Evolutionary conservation across 2,329 filamentous ascomycete species (phyloP).

Genomic region (Rhynchosporium agropyri): DNA sequence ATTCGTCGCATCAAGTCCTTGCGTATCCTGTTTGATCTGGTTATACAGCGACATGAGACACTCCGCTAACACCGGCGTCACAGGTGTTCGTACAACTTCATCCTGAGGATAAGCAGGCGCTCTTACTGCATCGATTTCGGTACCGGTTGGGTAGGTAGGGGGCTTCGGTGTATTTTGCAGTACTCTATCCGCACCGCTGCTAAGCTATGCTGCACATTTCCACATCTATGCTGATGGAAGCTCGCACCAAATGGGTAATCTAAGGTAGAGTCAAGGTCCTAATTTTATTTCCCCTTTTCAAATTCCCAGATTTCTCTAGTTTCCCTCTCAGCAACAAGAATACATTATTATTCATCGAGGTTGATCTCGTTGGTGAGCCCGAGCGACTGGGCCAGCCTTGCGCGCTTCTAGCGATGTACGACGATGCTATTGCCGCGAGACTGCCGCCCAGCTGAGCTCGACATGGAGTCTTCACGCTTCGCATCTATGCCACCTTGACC

Average conservation of each 20-base stretch:
- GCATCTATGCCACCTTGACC: slow-evolving; percentile 21
- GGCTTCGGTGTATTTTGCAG: slow-evolving; percentile 21
- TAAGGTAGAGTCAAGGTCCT: too few species aligned
- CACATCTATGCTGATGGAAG: too few species aligned
- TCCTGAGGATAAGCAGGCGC: slow-evolving; percentile 19
- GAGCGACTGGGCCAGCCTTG: slow-evolving; percentile 22
- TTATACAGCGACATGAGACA: slow-evolving; percentile 31
- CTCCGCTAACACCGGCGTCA: slow-evolving; percentile 22
- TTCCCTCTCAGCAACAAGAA: not conserved
- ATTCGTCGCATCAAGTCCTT: slow-evolving; percentile 28
- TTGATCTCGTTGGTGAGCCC: not conserved
- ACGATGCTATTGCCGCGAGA: slow-evolving; percentile 18
- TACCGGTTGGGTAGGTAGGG: slow-evolving; percentile 10
- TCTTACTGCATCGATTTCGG: slow-evolving; percentile 11
- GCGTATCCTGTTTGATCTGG: slow-evolving; percentile 35
- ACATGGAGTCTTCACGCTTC: slow-evolving; percentile 21
- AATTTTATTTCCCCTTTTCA: not conserved
- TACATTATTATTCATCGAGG: not conserved
- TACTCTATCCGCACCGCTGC: slow-evolving; percentile 19
- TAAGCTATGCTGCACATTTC: not conserved
- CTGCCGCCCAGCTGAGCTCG: slow-evolving; percentile 20
- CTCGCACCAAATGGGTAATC: too few species aligned
- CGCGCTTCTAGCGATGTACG: slow-evolving; percentile 28
- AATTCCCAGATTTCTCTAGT: not conserved
- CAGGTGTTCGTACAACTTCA: slow-evolving; percentile 24